These are phyloP conservation scores for Effrenium voratum DNA, from an alignment of 73 alveolate species.

Conservation along the genomic window DNA sequence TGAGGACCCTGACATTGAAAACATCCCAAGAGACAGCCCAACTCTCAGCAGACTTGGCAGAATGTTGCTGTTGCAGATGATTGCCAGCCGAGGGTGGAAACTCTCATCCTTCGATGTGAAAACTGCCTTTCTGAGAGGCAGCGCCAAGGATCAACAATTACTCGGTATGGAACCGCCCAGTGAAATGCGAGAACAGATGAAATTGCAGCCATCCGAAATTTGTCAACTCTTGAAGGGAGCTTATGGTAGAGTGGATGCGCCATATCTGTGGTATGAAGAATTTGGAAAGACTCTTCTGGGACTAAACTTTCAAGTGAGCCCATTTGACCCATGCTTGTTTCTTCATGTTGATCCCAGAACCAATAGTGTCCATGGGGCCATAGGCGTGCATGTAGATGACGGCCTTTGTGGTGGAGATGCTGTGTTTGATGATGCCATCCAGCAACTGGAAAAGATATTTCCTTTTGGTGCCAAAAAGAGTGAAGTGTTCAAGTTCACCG, in stretches of 20 bases:
- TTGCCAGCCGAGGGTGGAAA: not conserved
- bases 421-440: not conserved
- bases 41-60: not conserved
- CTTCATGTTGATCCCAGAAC: not conserved
- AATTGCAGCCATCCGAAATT: not conserved
- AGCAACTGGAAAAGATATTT: not conserved
- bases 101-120: not conserved
- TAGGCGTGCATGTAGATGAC: not conserved
- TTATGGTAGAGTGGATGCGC: too few relatives aligned
- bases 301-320: not conserved
- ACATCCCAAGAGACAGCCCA: not conserved
- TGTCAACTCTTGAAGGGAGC: not conserved
- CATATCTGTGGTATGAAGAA: not conserved
- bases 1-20: not conserved
- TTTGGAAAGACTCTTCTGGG: not conserved
- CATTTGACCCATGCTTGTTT: not conserved
- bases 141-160: not conserved
- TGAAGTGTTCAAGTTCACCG: not conserved
- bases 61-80: not conserved
- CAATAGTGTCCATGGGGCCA: not conserved
- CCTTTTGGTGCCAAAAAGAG: not conserved
- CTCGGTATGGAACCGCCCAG: not conserved
- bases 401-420: not conserved
- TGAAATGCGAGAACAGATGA: not conserved
- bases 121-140: not conserved